Base-by-base conservation (phyloP, 352 stramenopile genomes). In the Phytophthora fragariae region DNA sequence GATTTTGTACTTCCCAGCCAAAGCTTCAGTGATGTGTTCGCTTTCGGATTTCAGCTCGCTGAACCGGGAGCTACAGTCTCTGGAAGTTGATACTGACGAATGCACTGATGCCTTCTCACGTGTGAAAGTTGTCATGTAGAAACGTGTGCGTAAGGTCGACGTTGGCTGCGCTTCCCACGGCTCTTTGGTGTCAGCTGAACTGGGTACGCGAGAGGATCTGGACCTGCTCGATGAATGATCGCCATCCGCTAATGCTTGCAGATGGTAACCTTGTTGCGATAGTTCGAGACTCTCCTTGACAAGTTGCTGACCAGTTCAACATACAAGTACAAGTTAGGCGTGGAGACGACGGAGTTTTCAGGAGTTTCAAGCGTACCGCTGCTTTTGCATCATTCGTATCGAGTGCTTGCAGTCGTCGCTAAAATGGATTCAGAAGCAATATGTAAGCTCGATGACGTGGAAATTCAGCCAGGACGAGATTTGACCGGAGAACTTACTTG, bases 251-350 rank as follows among this genome's bases (percentile, higher is more conserved):
- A 90, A 57, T 14, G 76, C 70, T 73, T 88, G 77, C 9, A 90
- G 37, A 31, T 81, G 79, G 29, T 90, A 88, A 8, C 75, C 84
- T 66, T 90, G 72, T 62, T 92, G 84, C 4, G 83, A 87, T 12
- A 86, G 50, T 35, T 73, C 65, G 12, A 88, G 65, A 19, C 79
- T 83, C 21, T 89, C 75, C 37, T 81, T 78, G 10, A 61, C 39
- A 44, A 84, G 67, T 63, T 83, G 56, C 79, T 89, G 57, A 8
- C 44, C 1, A 47, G 57, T 59, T 66, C 12, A 41, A 59, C 2
- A 9, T 24, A 50, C 11, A 65, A 1, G 14, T 21, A 49, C 11
- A 65, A 21, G 10, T 50, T 29, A 24, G 49, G 35, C 37, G 9
- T 24, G 19, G 10, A 39, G 24, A 52, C 6, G 5, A n/a, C 14